phyloP scores from a whole-genome alignment of 371 early-diverging fungal species.

The Fennellomyces sp. region DNA sequence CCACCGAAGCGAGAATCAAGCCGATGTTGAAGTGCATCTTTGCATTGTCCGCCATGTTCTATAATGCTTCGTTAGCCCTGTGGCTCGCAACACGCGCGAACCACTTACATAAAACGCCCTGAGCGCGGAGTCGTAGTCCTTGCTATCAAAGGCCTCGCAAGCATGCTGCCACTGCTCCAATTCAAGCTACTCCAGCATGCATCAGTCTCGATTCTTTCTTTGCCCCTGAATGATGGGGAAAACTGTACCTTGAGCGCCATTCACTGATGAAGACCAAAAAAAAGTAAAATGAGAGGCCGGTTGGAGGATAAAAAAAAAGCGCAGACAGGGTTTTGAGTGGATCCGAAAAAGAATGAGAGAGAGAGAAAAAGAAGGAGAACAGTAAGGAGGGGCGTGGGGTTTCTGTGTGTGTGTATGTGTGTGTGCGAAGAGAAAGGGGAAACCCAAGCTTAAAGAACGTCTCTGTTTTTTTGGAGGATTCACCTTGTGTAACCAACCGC shows the following conservation, averaged over 20 bases:
- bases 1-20: conserved; percentile 73
- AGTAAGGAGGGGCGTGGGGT: conserved; percentile 1
- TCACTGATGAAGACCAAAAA: conserved; percentile 3
- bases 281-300: not conserved
- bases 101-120: conserved; percentile 42
- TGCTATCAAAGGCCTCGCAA: conserved; percentile 45
- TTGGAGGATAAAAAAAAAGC: not conserved
- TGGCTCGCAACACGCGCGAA: not conserved
- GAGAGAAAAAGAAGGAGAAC: not conserved
- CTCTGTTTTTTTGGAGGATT: no score
- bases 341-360: conserved; percentile 6
- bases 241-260: conserved; percentile 27
- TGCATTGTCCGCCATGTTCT: conserved; percentile 89
- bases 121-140: conserved; percentile 42
- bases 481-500: no score
- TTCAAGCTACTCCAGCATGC: conserved; percentile 33
- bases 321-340: not conserved
- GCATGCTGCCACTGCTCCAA: conserved; percentile 54
- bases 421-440: not conserved
- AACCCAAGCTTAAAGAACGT: no score
- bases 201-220: not conserved
- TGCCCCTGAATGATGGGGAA: not conserved
- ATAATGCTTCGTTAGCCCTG: not conserved
- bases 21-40: conserved; percentile 97
- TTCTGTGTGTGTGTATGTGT: not conserved